Evolutionary conservation across 306 rosid genomes (phyloP).

Genomic region (Fragaria nilgerrensis): DNA sequence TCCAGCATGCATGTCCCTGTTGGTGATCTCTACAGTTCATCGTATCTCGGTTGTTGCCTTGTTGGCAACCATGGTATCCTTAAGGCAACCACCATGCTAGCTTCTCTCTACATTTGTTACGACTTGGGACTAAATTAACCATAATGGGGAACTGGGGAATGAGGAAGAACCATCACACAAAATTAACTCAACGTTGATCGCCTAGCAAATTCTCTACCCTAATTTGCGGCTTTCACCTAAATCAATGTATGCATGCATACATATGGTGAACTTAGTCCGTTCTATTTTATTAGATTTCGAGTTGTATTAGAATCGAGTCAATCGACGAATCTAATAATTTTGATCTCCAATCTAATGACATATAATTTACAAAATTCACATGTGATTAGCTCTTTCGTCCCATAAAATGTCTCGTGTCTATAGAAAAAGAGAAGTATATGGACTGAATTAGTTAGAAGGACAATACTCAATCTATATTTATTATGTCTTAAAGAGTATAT

Average conservation of each 20-base stretch:
- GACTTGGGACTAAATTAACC: neutral
- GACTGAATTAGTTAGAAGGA: neutral
- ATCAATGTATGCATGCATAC: too few species aligned
- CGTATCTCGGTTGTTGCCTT: neutral
- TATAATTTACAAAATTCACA: neutral
- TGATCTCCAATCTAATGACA: neutral
- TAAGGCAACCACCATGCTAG: neutral
- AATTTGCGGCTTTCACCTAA: neutral
- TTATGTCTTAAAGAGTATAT: constrained; percentile 3
- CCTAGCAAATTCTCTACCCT: neutral
- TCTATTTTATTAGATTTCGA: too few species aligned
- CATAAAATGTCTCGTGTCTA: neutral
- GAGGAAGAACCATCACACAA: neutral
- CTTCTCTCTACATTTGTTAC: neutral
- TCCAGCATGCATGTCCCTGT: neutral
- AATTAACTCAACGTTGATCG: neutral
- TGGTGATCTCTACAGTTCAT: neutral
- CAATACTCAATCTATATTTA: neutral
- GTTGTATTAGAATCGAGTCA: too few species aligned
- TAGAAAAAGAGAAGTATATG: neutral
- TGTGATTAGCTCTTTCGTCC: neutral
- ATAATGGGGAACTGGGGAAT: neutral
- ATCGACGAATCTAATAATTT: too few species aligned
- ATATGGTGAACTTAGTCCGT: too few species aligned
- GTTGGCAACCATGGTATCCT: neutral